A percentile compares a stretch with the other conserved stretches of the same genome.
Conservation (phyloP, 2,329 filamentous ascomycete genomes). For the Colletotrichum sp. region DNA sequence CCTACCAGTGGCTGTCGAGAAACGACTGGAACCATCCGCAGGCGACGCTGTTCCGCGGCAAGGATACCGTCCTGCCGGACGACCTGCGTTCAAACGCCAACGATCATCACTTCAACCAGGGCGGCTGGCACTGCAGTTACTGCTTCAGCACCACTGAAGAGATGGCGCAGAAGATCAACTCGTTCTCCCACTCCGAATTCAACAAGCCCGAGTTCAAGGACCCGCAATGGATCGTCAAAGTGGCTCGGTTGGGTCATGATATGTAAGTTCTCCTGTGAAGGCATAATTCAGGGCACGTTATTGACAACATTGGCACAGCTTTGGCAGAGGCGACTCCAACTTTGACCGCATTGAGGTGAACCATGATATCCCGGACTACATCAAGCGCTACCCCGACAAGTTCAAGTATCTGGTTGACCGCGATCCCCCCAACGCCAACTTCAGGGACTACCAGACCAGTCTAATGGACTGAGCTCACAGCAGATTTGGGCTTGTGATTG, state of each 20-base stretch:
- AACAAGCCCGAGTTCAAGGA: conserved; percentile 45
- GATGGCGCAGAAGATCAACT: conserved; percentile 57
- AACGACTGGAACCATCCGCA: conserved; percentile 63
- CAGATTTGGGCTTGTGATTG: neutral
- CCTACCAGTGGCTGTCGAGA: conserved; percentile 56
- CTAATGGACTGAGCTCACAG: neutral
- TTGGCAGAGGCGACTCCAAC: conserved; percentile 21
- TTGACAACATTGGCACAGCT: conserved; percentile 13
- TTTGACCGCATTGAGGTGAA: conserved; percentile 38
- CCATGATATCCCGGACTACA: conserved; percentile 44
- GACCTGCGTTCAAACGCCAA: conserved; percentile 56
- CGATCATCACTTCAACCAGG: conserved; percentile 44
- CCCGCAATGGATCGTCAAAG: conserved; percentile 40
- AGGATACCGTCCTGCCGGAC: conserved; percentile 55
- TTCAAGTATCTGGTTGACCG: conserved; percentile 44
- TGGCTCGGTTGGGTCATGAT: conserved; percentile 46
- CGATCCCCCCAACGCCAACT: conserved; percentile 41
- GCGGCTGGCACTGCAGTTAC: conserved; percentile 67
- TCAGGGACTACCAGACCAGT: conserved; percentile 30
- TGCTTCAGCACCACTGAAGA: conserved; percentile 63
- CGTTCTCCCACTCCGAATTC: conserved; percentile 43
- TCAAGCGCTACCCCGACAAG: conserved; percentile 34
- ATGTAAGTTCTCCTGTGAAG: conserved; percentile 37
- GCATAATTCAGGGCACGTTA: fast-evolving
- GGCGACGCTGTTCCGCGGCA: conserved; percentile 56